Percentiles rank a stretch among this genome's conserved stretches.
These are phyloP conservation scores for Saitozyma sp. DNA, from an alignment of 768 basidiomycete genomes.

Conservation along the genomic window DNA sequence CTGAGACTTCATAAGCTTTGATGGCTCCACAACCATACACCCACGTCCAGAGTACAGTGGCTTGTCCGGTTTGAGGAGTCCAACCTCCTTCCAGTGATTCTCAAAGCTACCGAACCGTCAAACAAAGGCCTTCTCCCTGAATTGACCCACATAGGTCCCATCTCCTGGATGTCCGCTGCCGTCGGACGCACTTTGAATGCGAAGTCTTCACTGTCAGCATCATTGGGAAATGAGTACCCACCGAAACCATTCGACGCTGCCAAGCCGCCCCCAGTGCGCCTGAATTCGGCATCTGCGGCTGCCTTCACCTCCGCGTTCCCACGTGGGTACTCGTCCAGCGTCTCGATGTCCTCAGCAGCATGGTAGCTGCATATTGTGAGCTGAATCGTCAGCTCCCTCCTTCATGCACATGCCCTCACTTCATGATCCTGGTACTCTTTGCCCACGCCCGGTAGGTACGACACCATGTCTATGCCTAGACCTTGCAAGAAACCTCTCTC, in stretches of 20 bases:
- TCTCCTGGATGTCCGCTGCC: constrained; percentile 10
- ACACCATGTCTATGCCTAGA: constrained; percentile 22
- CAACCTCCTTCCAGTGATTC: constrained; percentile 13
- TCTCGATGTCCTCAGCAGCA: constrained; percentile 11
- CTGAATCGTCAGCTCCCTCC: constrained; percentile 5
- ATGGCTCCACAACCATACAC: constrained; percentile 1
- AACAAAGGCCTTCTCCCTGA: not conserved
- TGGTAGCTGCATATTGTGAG: constrained; percentile 18
- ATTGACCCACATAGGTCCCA: constrained; percentile 14
- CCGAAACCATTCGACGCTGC: constrained; percentile 21
- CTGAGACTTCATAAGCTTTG: constrained; percentile 3
- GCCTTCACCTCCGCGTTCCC: not conserved
- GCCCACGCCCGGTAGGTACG: constrained; percentile 32
- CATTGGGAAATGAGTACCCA: not conserved
- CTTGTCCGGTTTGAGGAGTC: constrained; percentile 15
- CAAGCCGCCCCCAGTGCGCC: constrained; percentile 11
- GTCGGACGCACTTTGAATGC: constrained; percentile 24
- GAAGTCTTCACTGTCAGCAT: constrained; percentile 12
- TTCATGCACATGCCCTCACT: constrained; percentile 8
- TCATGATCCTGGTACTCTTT: constrained; percentile 24
- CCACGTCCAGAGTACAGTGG: constrained; percentile 16
- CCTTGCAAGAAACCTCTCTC: constrained; percentile 14
- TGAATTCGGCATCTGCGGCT: constrained; percentile 10
- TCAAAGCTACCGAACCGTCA: constrained; percentile 5
- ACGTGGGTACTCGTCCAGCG: constrained; percentile 13